Evolutionary conservation across 805 yeast species (phyloP), one percentile per base, ranked within the genome.

Genomic region (Starmerella khaoyaiensis): DNA sequence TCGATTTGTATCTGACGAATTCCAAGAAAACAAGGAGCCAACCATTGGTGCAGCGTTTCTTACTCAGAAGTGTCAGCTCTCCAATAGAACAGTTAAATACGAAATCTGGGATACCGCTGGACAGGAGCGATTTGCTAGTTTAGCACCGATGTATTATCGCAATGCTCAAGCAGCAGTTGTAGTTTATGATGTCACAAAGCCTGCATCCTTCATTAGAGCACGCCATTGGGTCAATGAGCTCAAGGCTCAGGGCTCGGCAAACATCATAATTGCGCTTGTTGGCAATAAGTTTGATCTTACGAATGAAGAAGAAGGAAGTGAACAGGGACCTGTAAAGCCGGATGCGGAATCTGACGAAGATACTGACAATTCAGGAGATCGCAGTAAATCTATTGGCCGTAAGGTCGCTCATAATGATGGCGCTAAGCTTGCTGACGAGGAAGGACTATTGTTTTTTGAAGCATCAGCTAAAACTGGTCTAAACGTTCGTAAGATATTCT

Each of bases 191-290:
- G 73, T 87, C 48, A 86, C 97, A 27, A 84, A 84, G 55, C 94
- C 95, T 3, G 90, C 93, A 11, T 79, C 93, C 18, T 87, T 87
- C 52, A 77, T 84, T 51, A 84, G 87, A 60, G 97, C 97, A 6
- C 79, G 96, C 52, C 96, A 87, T 61, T 87, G 98, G 98, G 94
- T 87, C 38, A 80, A 80, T 54, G 97, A 87, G 58, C 69, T 87
- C 49, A 93, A 83, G 55, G 94, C 86, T 49, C 97, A 86, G 61
- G 96, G 96, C 15, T 69, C 80, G n/a, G 80, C 81, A 46, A 86
- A 79, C 45, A 87, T 87, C 35, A 74, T 83, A 40, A 84, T 87
- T 58, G 97, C 97, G 3, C 67, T 87, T 26, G 94, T 86, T 21
- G 98, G 95, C 26, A 87, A 86, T 65, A 87, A 87, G 62, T 71